A percentile compares a stretch with the other conserved stretches of the same genome.
These are phyloP conservation scores for Pyricularia grisea DNA, from an alignment of 2,329 filamentous ascomycete genomes.

Conservation along the genomic window DNA sequence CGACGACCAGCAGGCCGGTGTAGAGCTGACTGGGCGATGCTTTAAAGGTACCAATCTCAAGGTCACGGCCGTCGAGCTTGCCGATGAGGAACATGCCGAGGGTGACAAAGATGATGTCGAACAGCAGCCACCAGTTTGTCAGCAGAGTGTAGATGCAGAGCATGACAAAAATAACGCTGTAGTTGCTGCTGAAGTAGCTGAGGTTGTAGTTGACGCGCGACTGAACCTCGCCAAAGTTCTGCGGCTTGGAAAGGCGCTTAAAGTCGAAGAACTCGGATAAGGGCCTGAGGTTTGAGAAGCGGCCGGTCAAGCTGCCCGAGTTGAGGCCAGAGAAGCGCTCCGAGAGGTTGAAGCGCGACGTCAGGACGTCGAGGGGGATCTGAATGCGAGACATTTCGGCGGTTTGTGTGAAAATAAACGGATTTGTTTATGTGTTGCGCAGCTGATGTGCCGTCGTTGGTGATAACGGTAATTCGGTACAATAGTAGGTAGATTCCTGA, in stretches of 20 bases:
- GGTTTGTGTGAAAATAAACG: neutral
- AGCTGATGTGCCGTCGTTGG: neutral
- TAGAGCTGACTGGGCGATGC: constrained; percentile 91
- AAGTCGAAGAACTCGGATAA: constrained; percentile 91
- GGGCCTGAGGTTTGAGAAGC: constrained; percentile 88
- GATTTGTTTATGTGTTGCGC: neutral
- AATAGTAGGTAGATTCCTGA: neutral
- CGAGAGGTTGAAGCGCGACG: constrained; percentile 76
- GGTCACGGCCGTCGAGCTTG: constrained; percentile 78
- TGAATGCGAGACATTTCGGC: constrained; percentile 70
- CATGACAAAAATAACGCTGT: constrained; percentile 88
- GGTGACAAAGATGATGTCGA: constrained; percentile 83
- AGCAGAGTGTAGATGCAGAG: constrained; percentile 92
- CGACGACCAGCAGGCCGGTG: constrained; percentile 73
- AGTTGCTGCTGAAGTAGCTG: constrained; percentile 96
- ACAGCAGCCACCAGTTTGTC: constrained; percentile 77
- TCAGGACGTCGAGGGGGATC: constrained; percentile 85
- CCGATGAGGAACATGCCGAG: constrained; percentile 86
- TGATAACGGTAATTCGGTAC: neutral
- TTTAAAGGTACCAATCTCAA: constrained; percentile 74
- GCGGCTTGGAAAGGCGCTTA: constrained; percentile 90
- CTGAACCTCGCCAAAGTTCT: constrained; percentile 80
- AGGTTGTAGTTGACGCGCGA: constrained; percentile 95
- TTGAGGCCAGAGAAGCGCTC: constrained; percentile 81
- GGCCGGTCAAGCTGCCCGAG: constrained; percentile 65